A percentile compares a stretch with the other conserved stretches of the same genome.
Evolutionary conservation across 1,284 basidiomycete genomes (phyloP).

Genomic region (Paramarasmius palmivorus): DNA sequence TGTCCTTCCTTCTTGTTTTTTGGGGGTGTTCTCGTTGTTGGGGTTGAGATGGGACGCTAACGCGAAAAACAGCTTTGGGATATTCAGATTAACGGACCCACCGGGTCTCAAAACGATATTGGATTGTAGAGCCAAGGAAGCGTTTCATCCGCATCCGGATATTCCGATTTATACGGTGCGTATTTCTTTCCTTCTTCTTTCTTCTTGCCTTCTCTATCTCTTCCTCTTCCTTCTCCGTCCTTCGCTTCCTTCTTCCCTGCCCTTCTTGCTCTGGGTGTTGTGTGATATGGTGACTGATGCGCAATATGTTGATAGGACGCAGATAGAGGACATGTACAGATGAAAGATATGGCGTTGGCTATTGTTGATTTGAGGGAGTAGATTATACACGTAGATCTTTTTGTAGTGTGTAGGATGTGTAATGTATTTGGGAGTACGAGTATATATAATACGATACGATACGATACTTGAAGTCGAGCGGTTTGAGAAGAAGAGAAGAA

Average conservation of each 20-base stretch:
- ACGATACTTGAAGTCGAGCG: too few relatives aligned
- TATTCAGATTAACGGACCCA: constrained; percentile 86
- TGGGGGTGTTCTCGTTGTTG: constrained; percentile 7
- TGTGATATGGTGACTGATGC: constrained; percentile 18
- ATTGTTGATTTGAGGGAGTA: constrained; percentile 4
- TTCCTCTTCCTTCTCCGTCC: too few relatives aligned
- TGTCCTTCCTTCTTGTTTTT: constrained; percentile 8
- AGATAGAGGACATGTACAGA: constrained; percentile 3
- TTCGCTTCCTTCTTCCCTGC: too few relatives aligned
- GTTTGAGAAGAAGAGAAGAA: too few relatives aligned
- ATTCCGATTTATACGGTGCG: constrained; percentile 79
- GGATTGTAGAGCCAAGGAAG: constrained; percentile 65
- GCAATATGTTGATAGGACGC: constrained; percentile 5
- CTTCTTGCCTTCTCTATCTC: background rate
- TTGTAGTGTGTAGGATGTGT: background rate
- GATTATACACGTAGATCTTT: too few relatives aligned
- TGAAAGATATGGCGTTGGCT: constrained; percentile 1
- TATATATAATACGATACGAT: too few relatives aligned
- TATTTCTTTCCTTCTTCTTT: constrained; percentile 11
- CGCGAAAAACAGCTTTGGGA: constrained; percentile 77
- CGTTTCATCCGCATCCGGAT: constrained; percentile 85
- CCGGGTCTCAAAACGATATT: constrained; percentile 74
- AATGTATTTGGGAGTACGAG: too few relatives aligned
- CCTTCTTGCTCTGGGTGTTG: too few relatives aligned
- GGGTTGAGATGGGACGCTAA: background rate